A percentile compares a stretch with the other conserved stretches of the same genome.
phyloP scores from a whole-genome alignment of 2,329 filamentous ascomycete genomes.

The Endothia cerciana region DNA sequence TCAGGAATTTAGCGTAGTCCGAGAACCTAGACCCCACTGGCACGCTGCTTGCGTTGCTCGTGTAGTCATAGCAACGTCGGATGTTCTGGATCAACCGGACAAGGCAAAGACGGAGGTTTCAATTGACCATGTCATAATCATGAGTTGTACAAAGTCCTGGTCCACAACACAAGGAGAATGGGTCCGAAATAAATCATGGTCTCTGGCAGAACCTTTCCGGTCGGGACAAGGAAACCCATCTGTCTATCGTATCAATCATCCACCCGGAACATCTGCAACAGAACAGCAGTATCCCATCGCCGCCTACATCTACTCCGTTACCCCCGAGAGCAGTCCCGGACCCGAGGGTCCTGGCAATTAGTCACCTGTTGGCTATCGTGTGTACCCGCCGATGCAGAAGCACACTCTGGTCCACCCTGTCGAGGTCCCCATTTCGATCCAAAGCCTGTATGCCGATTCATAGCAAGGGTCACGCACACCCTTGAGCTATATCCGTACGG shows the following conservation, averaged over 20 bases:
- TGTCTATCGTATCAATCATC: conserved; percentile 3
- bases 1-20: background rate
- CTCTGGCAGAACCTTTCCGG: conserved; percentile 11
- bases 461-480: conserved; percentile 31
- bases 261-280: conserved; percentile 4
- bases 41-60: background rate
- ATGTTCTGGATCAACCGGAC: no score
- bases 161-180: conserved; percentile 3
- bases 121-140: conserved; percentile 18
- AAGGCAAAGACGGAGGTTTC: background rate
- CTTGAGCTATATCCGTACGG: conserved; percentile 9
- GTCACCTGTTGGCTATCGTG: conserved; percentile 1
- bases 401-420: background rate
- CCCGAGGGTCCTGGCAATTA: background rate
- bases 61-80: conserved; percentile 1
- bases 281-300: conserved; percentile 10
- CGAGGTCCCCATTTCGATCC: background rate
- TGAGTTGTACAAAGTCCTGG: conserved; percentile 13
- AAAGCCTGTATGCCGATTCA: background rate
- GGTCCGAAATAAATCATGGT: conserved; percentile 12
- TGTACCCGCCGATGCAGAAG: conserved; percentile 28
- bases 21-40: background rate
- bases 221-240: background rate
- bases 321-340: background rate
- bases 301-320: background rate